Conservation (phyloP, 2,329 filamentous ascomycete genomes). For the Cordyceps farinosa region DNA sequence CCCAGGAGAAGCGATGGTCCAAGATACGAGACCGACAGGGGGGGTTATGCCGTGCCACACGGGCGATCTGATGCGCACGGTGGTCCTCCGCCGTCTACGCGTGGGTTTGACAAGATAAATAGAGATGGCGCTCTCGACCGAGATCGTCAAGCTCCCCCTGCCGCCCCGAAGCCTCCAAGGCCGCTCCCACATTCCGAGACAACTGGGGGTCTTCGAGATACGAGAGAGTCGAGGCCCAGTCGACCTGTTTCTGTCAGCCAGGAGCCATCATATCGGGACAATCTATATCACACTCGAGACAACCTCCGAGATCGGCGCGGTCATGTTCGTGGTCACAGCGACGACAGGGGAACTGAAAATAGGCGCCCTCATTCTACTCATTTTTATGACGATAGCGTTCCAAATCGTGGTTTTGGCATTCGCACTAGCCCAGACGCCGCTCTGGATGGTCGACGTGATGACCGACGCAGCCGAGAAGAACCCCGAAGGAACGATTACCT, state of each 20-base stretch:
- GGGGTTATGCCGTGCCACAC: slow-evolving; percentile 33
- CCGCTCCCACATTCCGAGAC: slow-evolving; percentile 23
- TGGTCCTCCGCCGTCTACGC: slow-evolving; percentile 64
- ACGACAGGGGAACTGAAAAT: slow-evolving; percentile 25
- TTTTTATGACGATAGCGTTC: slow-evolving; percentile 46
- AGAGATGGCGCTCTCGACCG: slow-evolving; percentile 44
- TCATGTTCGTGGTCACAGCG: slow-evolving; percentile 37
- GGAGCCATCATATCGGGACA: slow-evolving; percentile 47
- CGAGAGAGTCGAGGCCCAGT: slow-evolving; percentile 28
- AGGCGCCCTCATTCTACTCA: slow-evolving; percentile 28
- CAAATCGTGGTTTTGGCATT: slow-evolving; percentile 50
- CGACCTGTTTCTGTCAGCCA: slow-evolving; percentile 53
- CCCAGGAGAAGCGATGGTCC: slow-evolving; percentile 27
- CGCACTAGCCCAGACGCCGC: slow-evolving; percentile 38
- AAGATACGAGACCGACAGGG: slow-evolving; percentile 3
- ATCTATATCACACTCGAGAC: slow-evolving; percentile 47
- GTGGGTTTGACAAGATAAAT: slow-evolving; percentile 68
- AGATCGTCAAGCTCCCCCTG: slow-evolving; percentile 37
- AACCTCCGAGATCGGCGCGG: slow-evolving; percentile 42
- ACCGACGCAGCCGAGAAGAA: slow-evolving; percentile 37
- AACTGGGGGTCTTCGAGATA: slow-evolving; percentile 18
- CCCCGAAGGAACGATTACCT: slow-evolving; percentile 26
- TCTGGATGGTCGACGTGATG: slow-evolving; percentile 42
- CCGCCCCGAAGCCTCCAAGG: slow-evolving; percentile 37
- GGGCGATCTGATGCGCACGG: slow-evolving; percentile 40